These are phyloP conservation scores for Macadamia integrifolia DNA, from an alignment of 164 flowering plant species.

Conservation along the genomic window DNA sequence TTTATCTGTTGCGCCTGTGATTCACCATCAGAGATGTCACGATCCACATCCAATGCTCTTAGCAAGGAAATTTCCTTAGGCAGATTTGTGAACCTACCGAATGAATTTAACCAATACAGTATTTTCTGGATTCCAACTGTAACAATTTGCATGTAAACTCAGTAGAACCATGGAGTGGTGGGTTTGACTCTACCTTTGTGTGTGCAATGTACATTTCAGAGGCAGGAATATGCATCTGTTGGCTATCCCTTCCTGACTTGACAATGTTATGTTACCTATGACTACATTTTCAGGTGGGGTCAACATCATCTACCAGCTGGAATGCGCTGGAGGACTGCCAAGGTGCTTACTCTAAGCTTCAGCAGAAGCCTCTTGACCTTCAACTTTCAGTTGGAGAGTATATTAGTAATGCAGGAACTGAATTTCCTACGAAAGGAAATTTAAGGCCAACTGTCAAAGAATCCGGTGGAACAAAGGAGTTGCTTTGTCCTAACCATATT, in stretches of 20 bases:
- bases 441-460: neutral
- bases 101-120: neutral
- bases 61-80: neutral
- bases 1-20: neutral
- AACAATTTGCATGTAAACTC: neutral
- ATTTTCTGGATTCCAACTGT: neutral
- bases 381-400: constrained; percentile 35
- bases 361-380: constrained; percentile 24
- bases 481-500: constrained; percentile 1
- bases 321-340: constrained; percentile 3
- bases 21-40: neutral
- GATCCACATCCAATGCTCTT: neutral
- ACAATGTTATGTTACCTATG: neutral
- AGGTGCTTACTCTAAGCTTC: constrained; percentile 10
- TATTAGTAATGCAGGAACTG: constrained; percentile 9
- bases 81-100: neutral
- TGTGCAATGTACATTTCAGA: neutral
- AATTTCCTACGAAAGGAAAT: constrained; percentile 5
- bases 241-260: neutral
- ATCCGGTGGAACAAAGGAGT: constrained; percentile 3
- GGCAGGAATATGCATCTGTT: neutral
- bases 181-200: neutral
- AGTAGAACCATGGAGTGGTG: neutral
- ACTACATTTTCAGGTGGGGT: constrained; percentile 21
- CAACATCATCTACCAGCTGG: constrained; percentile 7